Base-by-base conservation (phyloP, 176 grass and related monocot genomes). In the Musa itinerans region DNA sequence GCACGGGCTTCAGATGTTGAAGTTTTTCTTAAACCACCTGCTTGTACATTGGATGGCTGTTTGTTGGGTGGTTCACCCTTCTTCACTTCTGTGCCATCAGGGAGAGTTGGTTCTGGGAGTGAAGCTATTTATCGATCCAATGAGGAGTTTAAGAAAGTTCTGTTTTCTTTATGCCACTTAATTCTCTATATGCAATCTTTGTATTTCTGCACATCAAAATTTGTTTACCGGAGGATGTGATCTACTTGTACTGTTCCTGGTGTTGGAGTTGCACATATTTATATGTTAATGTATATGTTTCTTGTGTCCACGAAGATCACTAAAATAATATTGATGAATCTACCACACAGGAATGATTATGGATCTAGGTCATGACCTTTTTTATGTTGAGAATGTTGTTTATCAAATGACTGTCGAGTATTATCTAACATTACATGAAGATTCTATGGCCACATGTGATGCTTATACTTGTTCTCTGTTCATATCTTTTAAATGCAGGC, bases 11-110 rank as follows among this genome's bases (percentile, higher is more conserved):
- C 93, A 71, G 93, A 96, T 83, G 93, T 96, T 74, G 93, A 96
- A 90, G 93, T 96, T 73, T 96, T 96, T 85, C 87, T 96, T 75
- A 84, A 85, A 54, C 93, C 93, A 61, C 85, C 89, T 73, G 81
- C 79, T 73, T 89, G 83, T 81, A 83, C 77, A 50, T 72, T 96
- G 78, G 90, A 96, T 86, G 90, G 82, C 53, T 96, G 78, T 50
- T 88, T 96, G 74, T 73, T 96, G 77, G 90, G 90, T 55, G 87
- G 88, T 77, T 92, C 72, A 63, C 93, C 93, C 52, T 96, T 96
- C 76, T 96, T 96, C 75, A 96, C 93, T 72, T 96, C 93, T 72
- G 90, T 96, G 48, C 93, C 93, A 53, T 96, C 93, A 79, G 90
- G 93, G 69, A 88, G 93, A 86, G 93, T 96, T 83, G 93, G 93